Percentiles rank a stretch among this genome's conserved stretches.
Conservation (phyloP, 2,329 filamentous ascomycete genomes). For the Pseudocercospora pini-densiflorae region DNA sequence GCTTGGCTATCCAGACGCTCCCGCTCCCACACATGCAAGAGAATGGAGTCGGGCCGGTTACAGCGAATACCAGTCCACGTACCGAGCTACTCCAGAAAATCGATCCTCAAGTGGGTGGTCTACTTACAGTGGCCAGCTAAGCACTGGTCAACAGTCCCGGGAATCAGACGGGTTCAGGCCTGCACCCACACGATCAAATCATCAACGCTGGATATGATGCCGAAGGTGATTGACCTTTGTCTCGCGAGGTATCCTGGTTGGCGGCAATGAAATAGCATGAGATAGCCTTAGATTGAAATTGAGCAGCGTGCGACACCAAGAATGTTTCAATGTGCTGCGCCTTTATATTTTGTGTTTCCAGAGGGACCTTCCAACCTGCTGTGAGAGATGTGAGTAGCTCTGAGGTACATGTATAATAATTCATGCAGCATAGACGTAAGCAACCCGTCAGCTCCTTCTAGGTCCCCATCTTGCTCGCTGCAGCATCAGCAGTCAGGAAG, state of each 20-base stretch:
- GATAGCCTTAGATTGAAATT: not conserved
- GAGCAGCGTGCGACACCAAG: not conserved
- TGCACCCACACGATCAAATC: not conserved
- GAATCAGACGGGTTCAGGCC: not conserved
- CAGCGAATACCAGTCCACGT: slow-evolving; percentile 3
- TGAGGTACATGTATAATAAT: too few relatives aligned
- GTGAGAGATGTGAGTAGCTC: too few relatives aligned
- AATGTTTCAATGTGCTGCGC: not conserved
- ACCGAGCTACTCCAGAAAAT: slow-evolving; percentile 3
- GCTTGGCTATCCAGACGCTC: not conserved
- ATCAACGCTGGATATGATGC: not conserved
- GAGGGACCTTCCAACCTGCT: too few relatives aligned
- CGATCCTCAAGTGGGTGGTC: not conserved
- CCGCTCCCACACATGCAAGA: not conserved
- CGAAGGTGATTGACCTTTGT: not conserved
- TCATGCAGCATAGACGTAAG: slow-evolving; percentile 6
- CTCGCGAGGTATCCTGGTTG: not conserved
- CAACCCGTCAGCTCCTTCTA: not conserved
- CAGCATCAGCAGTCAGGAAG: not conserved
- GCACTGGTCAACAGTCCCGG: not conserved
- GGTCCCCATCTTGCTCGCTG: not conserved
- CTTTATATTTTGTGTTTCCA: not conserved
- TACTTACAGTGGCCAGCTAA: not conserved
- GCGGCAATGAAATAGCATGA: not conserved
- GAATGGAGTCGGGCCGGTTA: not conserved